Conservation (phyloP, 2,329 filamentous ascomycete species). For the Fusarium anguioides region DNA sequence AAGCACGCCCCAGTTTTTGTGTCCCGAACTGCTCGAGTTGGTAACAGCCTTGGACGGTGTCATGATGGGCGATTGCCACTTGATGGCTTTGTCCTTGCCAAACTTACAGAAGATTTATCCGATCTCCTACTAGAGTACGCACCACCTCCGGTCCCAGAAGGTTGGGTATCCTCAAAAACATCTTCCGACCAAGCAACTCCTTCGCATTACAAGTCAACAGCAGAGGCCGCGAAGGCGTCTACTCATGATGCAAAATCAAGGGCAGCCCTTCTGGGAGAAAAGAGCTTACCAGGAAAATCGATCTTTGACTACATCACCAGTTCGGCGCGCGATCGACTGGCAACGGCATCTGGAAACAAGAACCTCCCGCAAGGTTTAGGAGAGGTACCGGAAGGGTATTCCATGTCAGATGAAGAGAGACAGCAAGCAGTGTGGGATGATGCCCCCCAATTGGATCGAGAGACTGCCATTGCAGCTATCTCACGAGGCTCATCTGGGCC, state of each 20-base stretch:
- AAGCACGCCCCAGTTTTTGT: constrained; percentile 79
- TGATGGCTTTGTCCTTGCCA: constrained; percentile 81
- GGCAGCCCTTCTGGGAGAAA: constrained; percentile 83
- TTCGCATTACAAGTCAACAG: constrained; percentile 69
- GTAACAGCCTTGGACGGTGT: constrained; percentile 67
- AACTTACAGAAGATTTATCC: constrained; percentile 55
- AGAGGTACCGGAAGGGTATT: constrained; percentile 75
- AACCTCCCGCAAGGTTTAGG: constrained; percentile 82
- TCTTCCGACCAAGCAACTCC: constrained; percentile 4
- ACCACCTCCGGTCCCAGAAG: constrained; percentile 75
- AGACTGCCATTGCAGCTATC: constrained; percentile 75
- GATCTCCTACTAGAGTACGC: constrained; percentile 59
- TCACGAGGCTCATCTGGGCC: constrained; percentile 74
- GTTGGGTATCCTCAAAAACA: constrained; percentile 75
- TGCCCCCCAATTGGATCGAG: constrained; percentile 73
- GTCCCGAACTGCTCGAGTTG: constrained; percentile 62
- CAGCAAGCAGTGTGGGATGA: constrained; percentile 67
- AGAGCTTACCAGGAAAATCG: constrained; percentile 84
- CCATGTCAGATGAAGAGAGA: constrained; percentile 71
- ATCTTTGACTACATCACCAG: constrained; percentile 93
- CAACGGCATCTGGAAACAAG: constrained; percentile 76
- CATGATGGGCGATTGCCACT: constrained; percentile 85
- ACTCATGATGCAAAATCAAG: constrained; percentile 79
- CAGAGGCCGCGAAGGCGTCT: constrained; percentile 82
- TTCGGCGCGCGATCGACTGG: constrained; percentile 80